These are phyloP conservation scores for Syzygium aqueum DNA, from an alignment of 345 rosid genomes.

Conservation along the genomic window DNA sequence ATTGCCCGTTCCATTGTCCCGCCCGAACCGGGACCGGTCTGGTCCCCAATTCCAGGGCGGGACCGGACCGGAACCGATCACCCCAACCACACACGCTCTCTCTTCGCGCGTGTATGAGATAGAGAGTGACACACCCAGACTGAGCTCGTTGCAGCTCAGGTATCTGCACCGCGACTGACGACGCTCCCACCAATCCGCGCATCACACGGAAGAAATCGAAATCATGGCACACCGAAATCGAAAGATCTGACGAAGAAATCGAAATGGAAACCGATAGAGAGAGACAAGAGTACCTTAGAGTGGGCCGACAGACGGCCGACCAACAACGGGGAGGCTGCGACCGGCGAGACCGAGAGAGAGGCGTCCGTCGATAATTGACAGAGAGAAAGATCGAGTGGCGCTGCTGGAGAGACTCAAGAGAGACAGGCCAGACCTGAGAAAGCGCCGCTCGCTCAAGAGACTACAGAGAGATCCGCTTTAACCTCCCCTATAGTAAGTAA, in stretches of 20 bases:
- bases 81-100: too few relatives aligned
- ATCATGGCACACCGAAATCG: background rate
- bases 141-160: background rate
- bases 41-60: too few relatives aligned
- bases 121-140: background rate
- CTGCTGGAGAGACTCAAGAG: background rate
- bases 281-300: background rate
- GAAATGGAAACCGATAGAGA: background rate
- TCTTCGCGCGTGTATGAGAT: too few relatives aligned
- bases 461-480: too few relatives aligned
- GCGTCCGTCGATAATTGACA: background rate
- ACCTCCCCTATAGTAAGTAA: too few relatives aligned
- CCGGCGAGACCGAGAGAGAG: background rate
- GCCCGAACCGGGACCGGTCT: too few relatives aligned
- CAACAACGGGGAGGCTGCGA: background rate
- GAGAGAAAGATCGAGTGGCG: background rate
- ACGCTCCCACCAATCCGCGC: background rate
- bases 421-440: too few relatives aligned
- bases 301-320: background rate
- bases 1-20: too few relatives aligned
- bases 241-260: background rate
- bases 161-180: background rate
- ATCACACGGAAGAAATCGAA: background rate
- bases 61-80: too few relatives aligned
- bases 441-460: too few relatives aligned